Conservation (phyloP, 1,284 basidiomycete genomes). For the Schizophyllum amplum region DNA sequence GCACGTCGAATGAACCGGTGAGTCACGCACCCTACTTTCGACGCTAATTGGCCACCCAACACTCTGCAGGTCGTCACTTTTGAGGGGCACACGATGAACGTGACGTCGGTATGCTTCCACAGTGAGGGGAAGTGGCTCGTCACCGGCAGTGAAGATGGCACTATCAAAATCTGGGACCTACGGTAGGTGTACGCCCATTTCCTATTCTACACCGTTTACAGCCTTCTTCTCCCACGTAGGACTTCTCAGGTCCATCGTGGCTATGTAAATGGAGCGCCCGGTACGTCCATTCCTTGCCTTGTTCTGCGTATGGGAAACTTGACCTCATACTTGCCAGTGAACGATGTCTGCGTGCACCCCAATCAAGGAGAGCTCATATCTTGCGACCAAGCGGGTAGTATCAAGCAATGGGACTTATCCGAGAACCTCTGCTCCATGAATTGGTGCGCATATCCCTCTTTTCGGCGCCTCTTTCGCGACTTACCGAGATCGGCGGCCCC, state of each 20-base stretch:
- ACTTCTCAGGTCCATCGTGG: constrained; percentile 68
- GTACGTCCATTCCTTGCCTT: constrained; percentile 28
- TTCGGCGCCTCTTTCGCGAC: constrained; percentile 1
- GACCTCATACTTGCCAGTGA: constrained; percentile 47
- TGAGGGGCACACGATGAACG: constrained; percentile 91
- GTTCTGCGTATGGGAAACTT: constrained; percentile 6
- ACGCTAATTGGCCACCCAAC: constrained; percentile 2
- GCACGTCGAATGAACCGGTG: constrained; percentile 72
- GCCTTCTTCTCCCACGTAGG: constrained; percentile 38
- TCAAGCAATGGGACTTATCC: constrained; percentile 98
- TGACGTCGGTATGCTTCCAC: constrained; percentile 94
- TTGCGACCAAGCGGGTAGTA: constrained; percentile 97
- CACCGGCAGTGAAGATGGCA: constrained; percentile 95
- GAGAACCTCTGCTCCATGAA: constrained; percentile 98
- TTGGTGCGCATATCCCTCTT: constrained; percentile 49
- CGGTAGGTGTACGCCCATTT: constrained; percentile 42
- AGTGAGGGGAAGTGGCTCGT: constrained; percentile 98
- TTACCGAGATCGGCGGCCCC: neutral
- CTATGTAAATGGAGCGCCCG: constrained; percentile 77
- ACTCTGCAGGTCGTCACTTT: constrained; percentile 65
- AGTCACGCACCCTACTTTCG: constrained; percentile 18
- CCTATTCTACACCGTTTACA: neutral
- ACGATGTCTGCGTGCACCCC: constrained; percentile 97
- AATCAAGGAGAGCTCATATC: constrained; percentile 98
- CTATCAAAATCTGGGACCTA: constrained; percentile 99